Evolutionary conservation across 1,139 yeast genomes (phyloP), one percentile per base, ranked within the genome.

Genomic region (Scheffersomyces quercinus): DNA sequence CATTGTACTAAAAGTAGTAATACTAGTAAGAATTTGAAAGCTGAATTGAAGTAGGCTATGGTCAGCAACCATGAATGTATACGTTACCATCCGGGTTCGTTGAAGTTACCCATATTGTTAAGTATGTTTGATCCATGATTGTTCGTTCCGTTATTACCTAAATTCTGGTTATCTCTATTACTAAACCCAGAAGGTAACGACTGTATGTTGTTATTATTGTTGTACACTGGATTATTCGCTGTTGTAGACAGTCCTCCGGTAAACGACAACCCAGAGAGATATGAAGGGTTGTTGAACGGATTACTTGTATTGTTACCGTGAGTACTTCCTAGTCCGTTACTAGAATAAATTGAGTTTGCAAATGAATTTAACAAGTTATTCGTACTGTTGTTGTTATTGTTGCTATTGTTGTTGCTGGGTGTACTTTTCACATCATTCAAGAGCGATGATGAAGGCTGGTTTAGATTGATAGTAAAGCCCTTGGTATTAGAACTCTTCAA

Each of bases 51-150:
- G 26, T 20, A 5, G 20, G 20, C 20, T 16, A 4, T 16, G 20
- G 20, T 2, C 20, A 6, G 7, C 26, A 20, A 20, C 7, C 8
- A 20, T 6, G 3, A 6, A 6, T 20, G 7, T 1, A 20, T 16
- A 6, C 26, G 5, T 41, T 41, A 46, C 49, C 49, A 46, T 9
- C 47, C 49, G 4, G 43, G 35, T 34, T 46, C 49, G 29, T 26
- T 45, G 40, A 44, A 46, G 16, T 35, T 40, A 14, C 43, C 46
- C 16, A 46, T 39, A 31, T 46, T 43, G 36, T 44, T 44, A 28
- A 45, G 45, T 10, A 46, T 28, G 29, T 40, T 42, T 20, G 26
- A 20, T 20, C 26, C 26, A 20, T 20, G 26, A 20, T 20, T 20
- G 8, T 6, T 20, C 2, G 26, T 5, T 20, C 26, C 26, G 31